Base-by-base conservation (phyloP, 345 rosid genomes). In the Eucalyptus curtisii region DNA sequence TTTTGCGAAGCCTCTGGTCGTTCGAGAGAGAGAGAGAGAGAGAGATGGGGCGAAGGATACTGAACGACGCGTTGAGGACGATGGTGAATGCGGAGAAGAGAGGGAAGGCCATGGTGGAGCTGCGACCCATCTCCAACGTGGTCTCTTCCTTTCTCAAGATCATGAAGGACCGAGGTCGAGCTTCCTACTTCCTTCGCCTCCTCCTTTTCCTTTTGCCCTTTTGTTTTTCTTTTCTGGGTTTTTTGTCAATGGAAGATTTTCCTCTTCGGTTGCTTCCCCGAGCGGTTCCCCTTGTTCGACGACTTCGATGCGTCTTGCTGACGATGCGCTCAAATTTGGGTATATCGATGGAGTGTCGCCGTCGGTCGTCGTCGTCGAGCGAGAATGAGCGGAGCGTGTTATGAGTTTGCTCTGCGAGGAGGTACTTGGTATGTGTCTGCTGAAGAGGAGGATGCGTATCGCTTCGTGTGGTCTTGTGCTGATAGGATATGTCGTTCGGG, bases 81-180 rank as follows among this genome's bases (percentile, higher is more conserved):
- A 94, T 97, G 6, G 99, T 98, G 91, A 98, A 98, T 88, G 99
- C 98, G 3, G 98, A 98, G 90, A 98, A 84, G 92, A 93, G 99
- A 80, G 94, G 93, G 27, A 98, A 96, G 91, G 94, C 96, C 40
- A 90, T 94, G 5, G 99, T 98, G 87, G 97, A 97, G 79, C 52
- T 98, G 89, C 91, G 94, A 88, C 99, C 99, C 22, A 91, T 97
- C 93, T 98, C 99, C 86, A 93, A 91, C 40, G 98, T 96, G 49
- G 93, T 98, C 92, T 96, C 99, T 87, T 96, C 98, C 10, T 98
- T 98, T 89, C 98, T 98, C 33, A 91, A 91, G 68, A 96, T 98
- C 93, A 98, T 96, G 99, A 96, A 93, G 90, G 89, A 94, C 53
- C 94, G 96, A 94, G 99, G 98, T 97, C 30, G 30, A 7, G 84